phyloP scores from a whole-genome alignment of 148 eudicot species.

The Cornus kousa region DNA sequence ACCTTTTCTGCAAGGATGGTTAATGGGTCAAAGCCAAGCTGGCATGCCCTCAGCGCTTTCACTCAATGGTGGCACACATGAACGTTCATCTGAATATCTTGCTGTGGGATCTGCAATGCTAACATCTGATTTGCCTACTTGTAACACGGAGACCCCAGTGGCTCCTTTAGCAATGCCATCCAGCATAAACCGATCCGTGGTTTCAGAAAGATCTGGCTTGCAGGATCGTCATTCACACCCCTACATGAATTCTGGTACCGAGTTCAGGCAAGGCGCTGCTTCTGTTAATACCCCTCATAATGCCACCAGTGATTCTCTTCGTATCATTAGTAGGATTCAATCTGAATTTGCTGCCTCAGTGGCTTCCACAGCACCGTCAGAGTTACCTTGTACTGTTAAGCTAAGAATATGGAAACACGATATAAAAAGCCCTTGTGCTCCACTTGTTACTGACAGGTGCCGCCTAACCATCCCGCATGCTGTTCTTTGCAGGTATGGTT shows the following conservation, averaged over 20 bases:
- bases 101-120: background rate
- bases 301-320: constrained; percentile 5
- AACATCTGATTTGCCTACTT: constrained; percentile 5
- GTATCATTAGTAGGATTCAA: constrained; percentile 23
- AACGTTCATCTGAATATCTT: constrained; percentile 3
- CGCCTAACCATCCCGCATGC: constrained; percentile 31
- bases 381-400: constrained; percentile 36
- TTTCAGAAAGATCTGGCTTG: constrained; percentile 16
- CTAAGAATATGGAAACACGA: constrained; percentile 30
- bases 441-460: constrained; percentile 17
- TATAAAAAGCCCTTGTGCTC: constrained; percentile 20
- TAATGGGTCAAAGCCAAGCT: constrained; percentile 29
- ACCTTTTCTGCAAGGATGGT: constrained; percentile 34
- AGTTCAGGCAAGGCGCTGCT: constrained; percentile 8
- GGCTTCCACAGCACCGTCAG: constrained; percentile 24
- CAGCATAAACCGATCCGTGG: constrained; percentile 2
- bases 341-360: constrained; percentile 28
- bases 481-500: constrained; percentile 31
- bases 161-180: constrained; percentile 14
- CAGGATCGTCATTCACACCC: constrained; percentile 9
- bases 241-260: background rate
- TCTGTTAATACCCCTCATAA: constrained; percentile 1
- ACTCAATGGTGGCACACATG: constrained; percentile 10
- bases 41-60: constrained; percentile 16
- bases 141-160: constrained; percentile 7